These are phyloP conservation scores for Xylaria sp. DNA, from an alignment of 2,329 filamentous ascomycete species.

Conservation along the genomic window DNA sequence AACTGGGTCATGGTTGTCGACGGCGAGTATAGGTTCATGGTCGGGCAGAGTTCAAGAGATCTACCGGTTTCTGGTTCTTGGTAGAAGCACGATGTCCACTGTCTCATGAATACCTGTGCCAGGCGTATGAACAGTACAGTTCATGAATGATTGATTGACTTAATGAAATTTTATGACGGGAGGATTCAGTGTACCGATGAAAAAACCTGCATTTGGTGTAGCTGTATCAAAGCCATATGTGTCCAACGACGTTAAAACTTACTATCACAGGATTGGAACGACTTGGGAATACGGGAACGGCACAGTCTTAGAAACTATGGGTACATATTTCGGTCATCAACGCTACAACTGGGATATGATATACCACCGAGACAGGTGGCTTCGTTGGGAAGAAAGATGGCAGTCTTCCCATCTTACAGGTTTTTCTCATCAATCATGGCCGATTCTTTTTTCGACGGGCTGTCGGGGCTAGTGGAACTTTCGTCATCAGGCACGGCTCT, in stretches of 20 bases:
- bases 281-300: too few species aligned
- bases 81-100: slow-evolving; percentile 18
- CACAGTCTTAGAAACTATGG: neutral
- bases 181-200: neutral
- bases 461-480: slow-evolving; percentile 22
- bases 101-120: neutral
- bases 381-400: neutral
- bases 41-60: slow-evolving; percentile 46
- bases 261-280: too few species aligned
- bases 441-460: slow-evolving; percentile 26
- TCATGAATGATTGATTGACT: neutral
- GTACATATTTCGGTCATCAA: neutral
- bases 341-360: neutral
- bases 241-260: neutral
- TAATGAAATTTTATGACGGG: neutral
- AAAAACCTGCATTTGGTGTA: neutral
- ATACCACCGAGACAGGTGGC: neutral
- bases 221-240: neutral
- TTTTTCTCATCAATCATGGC: neutral
- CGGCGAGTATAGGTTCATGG: slow-evolving; percentile 48
- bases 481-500: slow-evolving; percentile 31
- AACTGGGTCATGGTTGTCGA: slow-evolving; percentile 69
- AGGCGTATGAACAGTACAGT: neutral
- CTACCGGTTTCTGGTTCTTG: slow-evolving; percentile 33
- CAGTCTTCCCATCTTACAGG: neutral